Percentiles rank a stretch among this genome's conserved stretches.
These are phyloP conservation scores for Fusarium nanum DNA, from an alignment of 2,329 filamentous ascomycete genomes.

Conservation along the genomic window DNA sequence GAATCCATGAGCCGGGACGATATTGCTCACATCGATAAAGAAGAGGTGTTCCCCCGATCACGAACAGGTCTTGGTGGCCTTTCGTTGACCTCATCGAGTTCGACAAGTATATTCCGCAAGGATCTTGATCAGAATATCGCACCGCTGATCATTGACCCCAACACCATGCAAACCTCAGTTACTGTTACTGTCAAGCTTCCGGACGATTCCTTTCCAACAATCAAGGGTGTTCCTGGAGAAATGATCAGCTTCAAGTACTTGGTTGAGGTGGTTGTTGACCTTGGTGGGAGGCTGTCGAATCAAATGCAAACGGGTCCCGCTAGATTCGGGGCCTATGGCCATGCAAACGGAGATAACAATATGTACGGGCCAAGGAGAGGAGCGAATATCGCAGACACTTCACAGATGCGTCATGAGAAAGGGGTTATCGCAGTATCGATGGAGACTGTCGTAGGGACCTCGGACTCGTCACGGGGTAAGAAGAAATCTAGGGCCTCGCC, in stretches of 20 bases:
- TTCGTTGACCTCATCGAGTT: slow-evolving; percentile 85
- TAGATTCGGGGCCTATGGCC: slow-evolving; percentile 53
- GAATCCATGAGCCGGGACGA: slow-evolving; percentile 68
- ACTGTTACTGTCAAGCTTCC: slow-evolving; percentile 88
- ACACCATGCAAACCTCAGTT: slow-evolving; percentile 80
- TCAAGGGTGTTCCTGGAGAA: slow-evolving; percentile 86
- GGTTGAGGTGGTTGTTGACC: slow-evolving; percentile 90
- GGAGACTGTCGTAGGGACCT: slow-evolving; percentile 87
- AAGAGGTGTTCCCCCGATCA: slow-evolving; percentile 88
- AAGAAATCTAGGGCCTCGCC: slow-evolving; percentile 44
- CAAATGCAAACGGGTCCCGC: slow-evolving; percentile 72
- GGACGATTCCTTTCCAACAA: slow-evolving; percentile 92
- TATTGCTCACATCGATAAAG: slow-evolving; percentile 77
- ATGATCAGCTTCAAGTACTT: slow-evolving; percentile 98
- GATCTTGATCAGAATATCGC: slow-evolving; percentile 90
- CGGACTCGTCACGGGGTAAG: slow-evolving; percentile 70
- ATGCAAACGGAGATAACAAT: slow-evolving; percentile 45
- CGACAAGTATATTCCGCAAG: slow-evolving; percentile 93
- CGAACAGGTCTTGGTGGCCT: slow-evolving; percentile 87
- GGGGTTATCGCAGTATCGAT: slow-evolving; percentile 90
- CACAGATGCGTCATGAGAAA: slow-evolving; percentile 86
- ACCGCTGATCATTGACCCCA: slow-evolving; percentile 88
- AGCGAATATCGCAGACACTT: slow-evolving; percentile 85
- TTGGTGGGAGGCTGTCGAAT: slow-evolving; percentile 86
- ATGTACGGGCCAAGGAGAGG: slow-evolving; percentile 50